A percentile compares a stretch with the other conserved stretches of the same genome.
These are phyloP conservation scores for Lactuca sativa DNA, from an alignment of 129 eudicot genomes.

Conservation along the genomic window DNA sequence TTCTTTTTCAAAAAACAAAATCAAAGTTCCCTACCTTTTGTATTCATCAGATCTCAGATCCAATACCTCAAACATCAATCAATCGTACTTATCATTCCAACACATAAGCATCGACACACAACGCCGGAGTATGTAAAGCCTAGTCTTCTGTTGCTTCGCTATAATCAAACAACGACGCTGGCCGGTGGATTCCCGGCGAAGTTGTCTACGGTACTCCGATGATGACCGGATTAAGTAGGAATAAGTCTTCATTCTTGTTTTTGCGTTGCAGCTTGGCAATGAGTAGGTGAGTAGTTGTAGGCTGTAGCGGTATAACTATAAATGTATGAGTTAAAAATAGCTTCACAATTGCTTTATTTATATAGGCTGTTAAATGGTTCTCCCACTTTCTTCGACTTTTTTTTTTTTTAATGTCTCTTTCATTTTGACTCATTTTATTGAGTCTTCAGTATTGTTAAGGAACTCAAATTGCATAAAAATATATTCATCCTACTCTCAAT, in stretches of 20 bases:
- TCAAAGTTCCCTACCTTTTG: neutral
- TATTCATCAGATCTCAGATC: neutral
- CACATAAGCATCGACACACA: constrained; percentile 56
- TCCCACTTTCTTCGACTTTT: too few relatives aligned
- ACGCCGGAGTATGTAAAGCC: constrained; percentile 51
- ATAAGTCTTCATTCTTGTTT: constrained; percentile 26
- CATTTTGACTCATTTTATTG: too few relatives aligned
- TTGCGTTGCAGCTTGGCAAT: neutral
- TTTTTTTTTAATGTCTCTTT: too few relatives aligned
- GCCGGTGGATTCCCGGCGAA: constrained; percentile 30
- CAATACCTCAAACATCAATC: neutral
- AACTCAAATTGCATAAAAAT: too few relatives aligned
- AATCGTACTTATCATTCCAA: constrained; percentile 40
- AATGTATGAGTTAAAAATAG: too few relatives aligned
- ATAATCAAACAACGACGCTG: constrained; percentile 36
- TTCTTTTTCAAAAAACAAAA: neutral
- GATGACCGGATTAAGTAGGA: constrained; percentile 33
- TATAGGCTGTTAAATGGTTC: too few relatives aligned
- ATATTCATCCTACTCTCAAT: neutral
- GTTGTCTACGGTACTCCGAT: constrained; percentile 36
- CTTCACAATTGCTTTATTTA: too few relatives aligned
- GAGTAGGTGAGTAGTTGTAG: too few relatives aligned
- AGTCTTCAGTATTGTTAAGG: too few relatives aligned
- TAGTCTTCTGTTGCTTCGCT: constrained; percentile 48
- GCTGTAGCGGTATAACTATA: too few relatives aligned